These are phyloP conservation scores for Coniochaeta prunicola DNA, from an alignment of 2,329 filamentous ascomycete species.

Conservation along the genomic window DNA sequence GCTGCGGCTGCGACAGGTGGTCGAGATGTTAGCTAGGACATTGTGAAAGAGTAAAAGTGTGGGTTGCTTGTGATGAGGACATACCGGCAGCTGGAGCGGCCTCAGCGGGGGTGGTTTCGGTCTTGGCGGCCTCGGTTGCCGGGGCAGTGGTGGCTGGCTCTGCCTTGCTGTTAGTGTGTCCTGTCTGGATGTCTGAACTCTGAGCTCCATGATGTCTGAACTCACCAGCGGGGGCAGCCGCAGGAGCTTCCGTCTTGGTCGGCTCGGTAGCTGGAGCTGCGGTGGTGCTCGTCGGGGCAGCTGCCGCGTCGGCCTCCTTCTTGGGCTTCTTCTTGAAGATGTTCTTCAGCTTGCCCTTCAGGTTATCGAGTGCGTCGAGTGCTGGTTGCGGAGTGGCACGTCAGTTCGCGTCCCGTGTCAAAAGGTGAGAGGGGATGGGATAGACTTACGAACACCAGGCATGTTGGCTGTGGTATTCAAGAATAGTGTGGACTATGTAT, in stretches of 20 bases:
- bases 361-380: slow-evolving; percentile 42
- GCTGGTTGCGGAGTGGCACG: slow-evolving; percentile 25
- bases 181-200: too few species aligned
- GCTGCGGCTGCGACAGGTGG: background rate
- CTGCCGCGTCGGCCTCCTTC: slow-evolving; percentile 21
- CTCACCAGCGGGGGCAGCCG: slow-evolving; percentile 17
- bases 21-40: background rate
- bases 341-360: slow-evolving; percentile 48
- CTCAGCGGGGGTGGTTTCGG: slow-evolving; percentile 11
- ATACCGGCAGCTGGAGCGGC: slow-evolving; percentile 4
- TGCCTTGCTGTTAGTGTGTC: slow-evolving; percentile 1
- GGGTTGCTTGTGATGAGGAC: slow-evolving; percentile 3
- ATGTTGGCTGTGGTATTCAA: background rate
- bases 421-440: slow-evolving; percentile 23
- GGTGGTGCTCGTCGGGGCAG: slow-evolving; percentile 16
- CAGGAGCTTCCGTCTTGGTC: slow-evolving; percentile 27
- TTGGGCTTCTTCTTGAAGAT: slow-evolving; percentile 41
- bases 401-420: background rate
- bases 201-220: slow-evolving; percentile 7
- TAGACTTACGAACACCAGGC: slow-evolving; percentile 12
- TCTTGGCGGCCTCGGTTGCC: slow-evolving; percentile 4
- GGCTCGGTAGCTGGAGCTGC: slow-evolving; percentile 20
- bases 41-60: background rate
- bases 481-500: background rate
- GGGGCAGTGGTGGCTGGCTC: slow-evolving; percentile 11